Percentiles rank a stretch among this genome's conserved stretches.
Conservation (phyloP, 83 land plant genomes). For the Isoetes engelmannii region DNA sequence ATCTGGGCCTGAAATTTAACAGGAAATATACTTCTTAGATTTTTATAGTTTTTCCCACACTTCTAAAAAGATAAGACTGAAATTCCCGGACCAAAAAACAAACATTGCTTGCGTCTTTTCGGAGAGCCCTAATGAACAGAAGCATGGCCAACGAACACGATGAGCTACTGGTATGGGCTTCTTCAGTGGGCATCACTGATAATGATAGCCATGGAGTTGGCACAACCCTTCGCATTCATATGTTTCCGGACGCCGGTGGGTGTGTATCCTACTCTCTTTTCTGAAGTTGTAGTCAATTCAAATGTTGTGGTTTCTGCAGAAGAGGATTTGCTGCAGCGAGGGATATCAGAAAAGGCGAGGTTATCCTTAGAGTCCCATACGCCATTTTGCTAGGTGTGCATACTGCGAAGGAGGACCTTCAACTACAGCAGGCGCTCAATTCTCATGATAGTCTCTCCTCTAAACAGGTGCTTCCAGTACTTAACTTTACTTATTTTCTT, state of each 20-base stretch:
- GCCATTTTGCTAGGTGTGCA: slow-evolving; percentile 12
- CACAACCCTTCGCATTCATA: neutral
- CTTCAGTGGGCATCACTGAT: neutral
- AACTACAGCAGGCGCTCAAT: neutral
- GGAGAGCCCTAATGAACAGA: neutral
- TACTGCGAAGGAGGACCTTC: neutral
- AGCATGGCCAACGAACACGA: neutral
- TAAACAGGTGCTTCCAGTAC: neutral
- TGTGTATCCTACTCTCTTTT: neutral
- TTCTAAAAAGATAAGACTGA: no score
- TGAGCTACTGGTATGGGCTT: neutral
- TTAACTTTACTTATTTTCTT: neutral
- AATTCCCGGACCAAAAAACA: no score
- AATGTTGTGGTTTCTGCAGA: neutral
- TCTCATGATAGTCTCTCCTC: neutral
- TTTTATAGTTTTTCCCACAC: no score
- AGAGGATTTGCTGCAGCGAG: slow-evolving; percentile 16
- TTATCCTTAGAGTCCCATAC: slow-evolving; percentile 11
- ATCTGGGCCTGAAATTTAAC: no score
- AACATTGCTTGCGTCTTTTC: no score
- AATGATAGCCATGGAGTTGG: neutral
- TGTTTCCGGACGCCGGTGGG: slow-evolving; percentile 1
- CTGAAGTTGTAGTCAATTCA: neutral
- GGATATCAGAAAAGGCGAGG: slow-evolving; percentile 7
- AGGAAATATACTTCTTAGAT: no score